Base-by-base conservation (phyloP, 345 rosid genomes). In the Salix dunnii region DNA sequence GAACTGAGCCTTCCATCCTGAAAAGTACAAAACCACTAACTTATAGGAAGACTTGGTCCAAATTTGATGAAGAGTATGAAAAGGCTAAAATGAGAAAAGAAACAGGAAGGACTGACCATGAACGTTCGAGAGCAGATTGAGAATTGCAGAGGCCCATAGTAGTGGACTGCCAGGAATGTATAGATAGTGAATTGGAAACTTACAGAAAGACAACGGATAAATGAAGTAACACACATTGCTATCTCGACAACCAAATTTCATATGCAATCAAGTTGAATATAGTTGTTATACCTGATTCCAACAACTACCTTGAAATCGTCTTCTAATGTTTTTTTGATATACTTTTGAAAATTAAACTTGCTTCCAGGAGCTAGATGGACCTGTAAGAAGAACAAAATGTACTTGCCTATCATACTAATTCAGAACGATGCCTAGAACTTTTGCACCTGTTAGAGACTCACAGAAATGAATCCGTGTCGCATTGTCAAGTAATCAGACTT, bases 271-370 rank as follows among this genome's bases (percentile, higher is more conserved):
- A 48, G 53, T 51, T 7, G 58, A 51, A 20, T 18, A 6, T 18
- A 51, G 58, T 51, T 51, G 58, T 17, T 68, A 75, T 86, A 92
- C 98, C 90, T 92, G 82, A 93, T 96, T 75, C 97, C 99, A 1
- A 96, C 99, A 13, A 93, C 95, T 72, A 92, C 92, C 87, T 96
- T 96, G 76, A 96, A 93, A 85, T 96, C 99, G 28, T 96, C 99
- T 84, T 96, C 98, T 27, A 96, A 78, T 68, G 99, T 92, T 77
- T 91, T 84, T 86, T 88, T 91, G 77, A 96, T 96, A 70, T 96
- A 96, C 71, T 96, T 92, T 75, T 91, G 99, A 71, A 96, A 96
- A 85, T 96, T 85, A 77, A 96, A 96, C 83, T 84, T 93, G 82
- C 81, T 91, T 55, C 97, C 95, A 0, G 97, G 94, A 36, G 94